phyloP scores from a whole-genome alignment of 202 grass and related monocot genomes.

The Eragrostis tef region DNA sequence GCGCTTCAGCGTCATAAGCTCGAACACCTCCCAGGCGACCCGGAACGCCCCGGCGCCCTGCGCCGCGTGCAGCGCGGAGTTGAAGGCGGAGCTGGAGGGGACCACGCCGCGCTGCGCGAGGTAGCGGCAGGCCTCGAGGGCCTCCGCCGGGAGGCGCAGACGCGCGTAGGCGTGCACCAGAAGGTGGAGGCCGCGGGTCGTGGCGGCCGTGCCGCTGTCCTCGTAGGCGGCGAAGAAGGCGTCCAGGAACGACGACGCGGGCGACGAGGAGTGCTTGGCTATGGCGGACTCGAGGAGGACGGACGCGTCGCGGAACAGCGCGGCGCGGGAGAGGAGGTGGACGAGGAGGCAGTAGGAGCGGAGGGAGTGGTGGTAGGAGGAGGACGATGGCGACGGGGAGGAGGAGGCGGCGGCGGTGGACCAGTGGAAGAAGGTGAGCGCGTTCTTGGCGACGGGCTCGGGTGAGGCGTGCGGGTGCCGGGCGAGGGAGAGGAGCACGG shows the following conservation, averaged over 20 bases:
- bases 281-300: conserved; percentile 62
- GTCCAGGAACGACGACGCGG: conserved; percentile 46
- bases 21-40: conserved; percentile 86
- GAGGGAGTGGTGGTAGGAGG: conserved; percentile 35
- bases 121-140: conserved; percentile 70
- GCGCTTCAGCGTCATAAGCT: conserved; percentile 79
- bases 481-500: conserved; percentile 64
- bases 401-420: neutral
- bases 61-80: conserved; percentile 56
- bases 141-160: conserved; percentile 54
- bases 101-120: conserved; percentile 56
- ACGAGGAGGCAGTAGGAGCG: conserved; percentile 70
- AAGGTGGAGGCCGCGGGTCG: conserved; percentile 67
- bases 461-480: conserved; percentile 39
- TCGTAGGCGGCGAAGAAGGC: conserved; percentile 62
- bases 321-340: conserved; percentile 73
- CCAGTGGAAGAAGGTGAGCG: conserved; percentile 80
- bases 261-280: conserved; percentile 31
- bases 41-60: conserved; percentile 48
- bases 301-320: conserved; percentile 56
- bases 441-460: conserved; percentile 57
- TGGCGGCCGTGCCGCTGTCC: conserved; percentile 55
- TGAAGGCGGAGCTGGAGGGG: conserved; percentile 71
- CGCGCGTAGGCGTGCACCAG: conserved; percentile 74
- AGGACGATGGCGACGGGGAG: neutral